Evolutionary conservation across 257 asterid species (phyloP), one percentile per base, ranked within the genome.

Genomic region (Ilex asprella): DNA sequence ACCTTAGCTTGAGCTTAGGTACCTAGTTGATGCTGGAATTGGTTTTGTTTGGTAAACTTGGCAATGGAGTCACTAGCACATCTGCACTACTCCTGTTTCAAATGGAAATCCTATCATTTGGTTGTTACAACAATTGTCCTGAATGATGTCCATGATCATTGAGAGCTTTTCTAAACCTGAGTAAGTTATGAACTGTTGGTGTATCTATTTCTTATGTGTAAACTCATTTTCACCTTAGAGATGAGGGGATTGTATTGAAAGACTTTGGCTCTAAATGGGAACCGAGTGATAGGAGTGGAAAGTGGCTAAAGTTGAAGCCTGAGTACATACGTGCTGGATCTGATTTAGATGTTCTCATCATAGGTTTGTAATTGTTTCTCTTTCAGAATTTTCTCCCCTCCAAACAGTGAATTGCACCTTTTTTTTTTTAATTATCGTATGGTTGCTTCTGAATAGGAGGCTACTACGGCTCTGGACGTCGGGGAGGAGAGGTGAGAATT

Each of bases 401-500:
- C 49, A 47, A 47, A 27, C 16, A 39, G 30, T n/a, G 10, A 6
- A 62, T 41, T 73, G 60, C 54, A 35, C 64, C 55, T 68, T 70
- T 69, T 31, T 39, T 58, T 68, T 70, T 67, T 31, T 39, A 56
- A 64, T 30, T 46, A 55, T 52, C 55, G 5, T 47, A 53, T 6
- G 57, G 30, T 71, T 32, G 44, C 55, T 35, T 70, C 47, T 68
- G 58, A 62, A 72, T 86, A 92, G 99, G 99, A 55, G 99, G 99
- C 61, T 92, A 92, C 75, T 92, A 89, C 72, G 97, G 99, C 73
- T 89, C 99, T 83, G 99, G 99, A 56, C 96, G 96, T 61, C 96
- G 62, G 72, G 99, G 99, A 63, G 99, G 99, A 63, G 94, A 92
- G 94, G 99, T 92, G 70, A 70, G 78, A 51, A 70, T 72, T 59